Evolutionary conservation across 2,329 filamentous ascomycete genomes (phyloP).

Genomic region (Paecilomyces sp.): DNA sequence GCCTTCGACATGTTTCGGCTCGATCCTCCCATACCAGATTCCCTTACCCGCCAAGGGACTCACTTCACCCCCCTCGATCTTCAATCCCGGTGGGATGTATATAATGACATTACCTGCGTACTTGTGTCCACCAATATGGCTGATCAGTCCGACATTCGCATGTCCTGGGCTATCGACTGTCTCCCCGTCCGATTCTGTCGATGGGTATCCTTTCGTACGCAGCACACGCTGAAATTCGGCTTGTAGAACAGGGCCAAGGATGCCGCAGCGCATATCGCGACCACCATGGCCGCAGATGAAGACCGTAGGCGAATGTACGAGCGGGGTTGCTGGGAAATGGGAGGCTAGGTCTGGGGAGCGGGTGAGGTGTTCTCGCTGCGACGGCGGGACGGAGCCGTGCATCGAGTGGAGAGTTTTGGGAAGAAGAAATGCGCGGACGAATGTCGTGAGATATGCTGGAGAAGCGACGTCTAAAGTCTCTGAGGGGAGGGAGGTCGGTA

Average conservation of each 20-base stretch:
- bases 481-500: slow-evolving; percentile 56
- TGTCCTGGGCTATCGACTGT: slow-evolving; percentile 21
- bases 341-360: slow-evolving; percentile 43
- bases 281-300: slow-evolving; percentile 83
- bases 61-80: slow-evolving; percentile 6
- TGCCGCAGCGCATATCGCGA: slow-evolving; percentile 74
- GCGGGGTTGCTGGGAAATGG: slow-evolving; percentile 53
- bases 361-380: slow-evolving; percentile 27
- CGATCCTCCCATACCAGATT: slow-evolving; percentile 81
- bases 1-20: slow-evolving; percentile 82
- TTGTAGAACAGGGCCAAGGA: slow-evolving; percentile 66
- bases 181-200: slow-evolving; percentile 9
- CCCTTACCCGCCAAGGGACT: slow-evolving; percentile 33
- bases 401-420: slow-evolving; percentile 26
- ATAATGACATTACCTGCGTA: slow-evolving; percentile 91
- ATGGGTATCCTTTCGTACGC: slow-evolving; percentile 20
- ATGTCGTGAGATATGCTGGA: slow-evolving; percentile 31
- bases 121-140: slow-evolving; percentile 90
- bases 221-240: slow-evolving; percentile 56
- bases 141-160: slow-evolving; percentile 48
- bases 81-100: slow-evolving; percentile 49
- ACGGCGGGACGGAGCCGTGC: slow-evolving; percentile 22
- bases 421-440: slow-evolving; percentile 38
- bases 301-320: slow-evolving; percentile 53
- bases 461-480: slow-evolving; percentile 27